Evolutionary conservation across 768 basidiomycete species (phyloP).

Genomic region (Russula foetens): DNA sequence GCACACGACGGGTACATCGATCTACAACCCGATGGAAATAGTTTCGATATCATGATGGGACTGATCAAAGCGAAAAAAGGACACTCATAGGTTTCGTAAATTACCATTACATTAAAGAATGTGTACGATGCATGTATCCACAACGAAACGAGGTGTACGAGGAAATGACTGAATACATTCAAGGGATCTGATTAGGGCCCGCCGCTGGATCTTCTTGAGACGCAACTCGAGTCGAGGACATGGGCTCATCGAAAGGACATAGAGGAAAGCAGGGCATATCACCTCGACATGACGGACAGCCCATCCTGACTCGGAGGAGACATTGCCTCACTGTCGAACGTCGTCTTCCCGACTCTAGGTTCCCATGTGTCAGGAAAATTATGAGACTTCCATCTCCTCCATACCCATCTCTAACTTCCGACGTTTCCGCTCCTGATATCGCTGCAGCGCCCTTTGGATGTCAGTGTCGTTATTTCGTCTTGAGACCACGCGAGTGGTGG

Average conservation of each 20-base stretch:
- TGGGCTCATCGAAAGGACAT: no score
- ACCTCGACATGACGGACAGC: no score
- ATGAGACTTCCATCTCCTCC: neutral
- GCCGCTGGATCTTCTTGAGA: no score
- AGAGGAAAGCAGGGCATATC: no score
- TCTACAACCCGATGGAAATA: conserved; percentile 94
- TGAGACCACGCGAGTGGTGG: conserved; percentile 54
- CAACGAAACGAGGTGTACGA: no score
- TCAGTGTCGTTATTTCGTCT: conserved; percentile 72
- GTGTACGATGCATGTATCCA: neutral
- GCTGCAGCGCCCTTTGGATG: conserved; percentile 63
- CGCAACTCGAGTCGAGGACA: no score
- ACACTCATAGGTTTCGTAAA: neutral
- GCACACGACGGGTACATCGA: conserved; percentile 57
- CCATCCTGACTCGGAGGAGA: no score
- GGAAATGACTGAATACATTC: no score
- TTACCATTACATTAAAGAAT: neutral
- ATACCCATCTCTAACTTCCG: conserved; percentile 47
- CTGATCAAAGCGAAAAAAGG: conserved; percentile 53
- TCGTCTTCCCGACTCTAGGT: no score
- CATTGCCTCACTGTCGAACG: no score
- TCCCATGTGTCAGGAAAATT: no score
- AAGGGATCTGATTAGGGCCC: no score
- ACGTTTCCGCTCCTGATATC: conserved; percentile 76
- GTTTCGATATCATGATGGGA: conserved; percentile 90